These are phyloP conservation scores for Gamsiella multidivaricata DNA, from an alignment of 192 early-diverging fungal genomes.

Conservation along the genomic window DNA sequence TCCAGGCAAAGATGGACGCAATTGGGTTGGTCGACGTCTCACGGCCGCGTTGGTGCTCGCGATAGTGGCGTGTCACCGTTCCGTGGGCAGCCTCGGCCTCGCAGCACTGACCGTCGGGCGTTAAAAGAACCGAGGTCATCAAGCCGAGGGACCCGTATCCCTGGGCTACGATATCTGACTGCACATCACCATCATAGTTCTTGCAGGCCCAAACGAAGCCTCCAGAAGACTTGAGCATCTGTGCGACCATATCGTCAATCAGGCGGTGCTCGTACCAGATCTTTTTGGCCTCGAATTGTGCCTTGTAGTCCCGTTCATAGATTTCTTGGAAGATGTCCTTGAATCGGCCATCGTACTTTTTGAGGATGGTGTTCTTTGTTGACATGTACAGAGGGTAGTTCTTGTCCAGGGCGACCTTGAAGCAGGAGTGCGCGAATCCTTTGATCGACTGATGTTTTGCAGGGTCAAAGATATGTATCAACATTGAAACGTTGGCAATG, in stretches of 20 bases:
- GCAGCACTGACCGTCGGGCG: slow-evolving; percentile 90
- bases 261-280: slow-evolving; percentile 99
- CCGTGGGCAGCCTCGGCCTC: slow-evolving; percentile 99
- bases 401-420: slow-evolving; percentile 91
- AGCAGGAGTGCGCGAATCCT: slow-evolving; percentile 96
- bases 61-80: slow-evolving; percentile 94
- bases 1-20: slow-evolving; percentile 96
- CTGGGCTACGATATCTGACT: slow-evolving; percentile 97
- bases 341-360: slow-evolving; percentile 97
- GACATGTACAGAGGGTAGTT: slow-evolving; percentile 94
- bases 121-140: slow-evolving; percentile 96
- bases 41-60: slow-evolving; percentile 95
- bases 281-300: slow-evolving; percentile 76
- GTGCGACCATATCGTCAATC: slow-evolving; percentile 99
- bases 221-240: slow-evolving; percentile 94
- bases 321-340: slow-evolving; percentile 96
- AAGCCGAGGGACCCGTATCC: slow-evolving; percentile 93
- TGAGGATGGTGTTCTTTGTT: slow-evolving; percentile 98
- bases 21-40: slow-evolving; percentile 97
- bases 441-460: slow-evolving; percentile 77
- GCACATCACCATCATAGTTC: slow-evolving; percentile 97
- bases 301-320: slow-evolving; percentile 86
- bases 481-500: no score
- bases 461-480: no score
- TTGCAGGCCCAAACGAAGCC: slow-evolving; percentile 95